Evolutionary conservation across 352 stramenopile genomes (phyloP), one percentile per base, ranked within the genome.

Genomic region (Pythium guiyangense): DNA sequence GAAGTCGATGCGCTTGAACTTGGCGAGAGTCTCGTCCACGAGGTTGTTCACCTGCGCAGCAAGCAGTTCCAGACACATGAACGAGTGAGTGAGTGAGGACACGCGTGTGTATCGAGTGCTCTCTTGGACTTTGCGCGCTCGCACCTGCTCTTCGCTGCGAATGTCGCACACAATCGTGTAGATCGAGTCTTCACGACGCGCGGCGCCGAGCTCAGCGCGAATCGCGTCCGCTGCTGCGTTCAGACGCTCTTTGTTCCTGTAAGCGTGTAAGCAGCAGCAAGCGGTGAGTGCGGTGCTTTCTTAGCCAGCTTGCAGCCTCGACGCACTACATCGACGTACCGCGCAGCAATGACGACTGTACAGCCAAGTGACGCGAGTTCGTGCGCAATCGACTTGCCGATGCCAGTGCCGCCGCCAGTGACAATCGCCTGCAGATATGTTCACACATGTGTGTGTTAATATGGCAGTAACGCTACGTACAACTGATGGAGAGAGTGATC

Each of bases 1-100:
- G 49, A 97, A 90, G 67, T 98, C 79, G 31, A 98, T 73, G 27
- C 80, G 74, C 49, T 86, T 81, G 66, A 82, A 96, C 56, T 79
- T 87, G 59, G 80, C 66, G 47, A 98, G 58, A 31, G 74, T 84
- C 39, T 74, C 70, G 47, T 84, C 72, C n/a, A 93, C 57, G 35
- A 96, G 70, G 47, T 76, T 74, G 43, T 77, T 56, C 50, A 96
- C 82, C 62, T 93, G 51, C 18, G 4, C n/a, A 14, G 6, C 3
- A n/a, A n/a, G 9, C 20, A 9, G 6, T 11, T 12, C 29, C 4
- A 34, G 29, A 34, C 29, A 34, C 29, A 9, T 37, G 6, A 6
- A 9, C 6, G 31, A 35, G 20, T 55, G 34, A 22, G 43, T 6
- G 29, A 34, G 6, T 6, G 6, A 8, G n/a, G 3, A 34, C 29